Percentiles rank a stretch among this genome's conserved stretches.
These are phyloP conservation scores for Amauroascus verrucosus DNA, from an alignment of 2,329 filamentous ascomycete genomes.

Conservation along the genomic window DNA sequence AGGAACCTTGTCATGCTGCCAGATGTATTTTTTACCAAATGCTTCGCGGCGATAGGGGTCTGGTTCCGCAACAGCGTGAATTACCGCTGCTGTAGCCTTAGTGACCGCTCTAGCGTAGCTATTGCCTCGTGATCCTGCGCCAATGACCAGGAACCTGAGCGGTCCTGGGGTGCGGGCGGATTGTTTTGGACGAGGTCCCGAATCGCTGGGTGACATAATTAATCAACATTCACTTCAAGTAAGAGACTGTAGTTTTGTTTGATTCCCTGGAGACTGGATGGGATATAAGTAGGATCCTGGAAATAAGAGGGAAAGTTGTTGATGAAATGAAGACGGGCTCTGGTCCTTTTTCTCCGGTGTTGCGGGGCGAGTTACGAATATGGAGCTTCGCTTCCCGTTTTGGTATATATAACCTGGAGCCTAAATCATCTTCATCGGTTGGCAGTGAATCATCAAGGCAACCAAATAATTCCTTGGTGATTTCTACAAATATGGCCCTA, in stretches of 20 bases:
- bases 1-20: slow-evolving; percentile 46
- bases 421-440: not conserved
- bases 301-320: not conserved
- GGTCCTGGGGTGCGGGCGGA: slow-evolving; percentile 10
- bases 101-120: slow-evolving; percentile 61
- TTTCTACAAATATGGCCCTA: not conserved
- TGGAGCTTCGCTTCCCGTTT: not conserved
- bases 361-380: not conserved
- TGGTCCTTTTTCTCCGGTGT: not conserved
- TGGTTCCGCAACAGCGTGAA: slow-evolving; percentile 74
- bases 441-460: not conserved
- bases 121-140: slow-evolving; percentile 68
- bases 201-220: not conserved
- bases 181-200: not conserved
- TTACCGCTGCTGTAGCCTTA: slow-evolving; percentile 54
- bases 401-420: not conserved
- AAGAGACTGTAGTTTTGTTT: too few species aligned
- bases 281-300: too few species aligned
- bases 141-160: slow-evolving; percentile 66
- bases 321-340: not conserved
- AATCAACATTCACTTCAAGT: not conserved
- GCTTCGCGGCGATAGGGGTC: slow-evolving; percentile 62
- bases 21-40: slow-evolving; percentile 64
- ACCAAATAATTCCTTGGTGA: not conserved
- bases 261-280: too few species aligned